phyloP scores from a whole-genome alignment of 306 rosid species.

The Glycine soja region DNA sequence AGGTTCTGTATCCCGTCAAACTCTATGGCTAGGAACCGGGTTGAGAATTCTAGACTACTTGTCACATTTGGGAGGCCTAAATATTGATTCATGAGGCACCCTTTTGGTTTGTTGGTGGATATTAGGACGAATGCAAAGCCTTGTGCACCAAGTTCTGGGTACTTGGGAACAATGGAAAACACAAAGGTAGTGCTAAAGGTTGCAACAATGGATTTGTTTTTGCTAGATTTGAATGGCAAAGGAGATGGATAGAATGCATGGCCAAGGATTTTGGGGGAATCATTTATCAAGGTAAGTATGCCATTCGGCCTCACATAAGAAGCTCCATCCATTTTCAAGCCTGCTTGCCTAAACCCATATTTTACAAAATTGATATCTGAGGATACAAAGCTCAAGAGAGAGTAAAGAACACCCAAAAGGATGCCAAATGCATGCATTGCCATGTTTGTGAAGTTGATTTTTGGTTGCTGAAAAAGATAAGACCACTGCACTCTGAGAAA shows the following conservation, averaged over 20 bases:
- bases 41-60: slow-evolving; percentile 15
- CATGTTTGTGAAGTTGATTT: slow-evolving; percentile 36
- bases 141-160: slow-evolving; percentile 44
- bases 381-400: background rate
- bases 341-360: slow-evolving; percentile 35
- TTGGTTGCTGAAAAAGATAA: background rate
- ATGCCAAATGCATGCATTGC: slow-evolving; percentile 33
- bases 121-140: slow-evolving; percentile 47
- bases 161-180: slow-evolving; percentile 45
- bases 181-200: slow-evolving; percentile 47
- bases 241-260: slow-evolving; percentile 50
- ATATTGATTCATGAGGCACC: slow-evolving; percentile 43
- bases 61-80: slow-evolving; percentile 51
- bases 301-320: slow-evolving; percentile 40
- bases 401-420: slow-evolving; percentile 31
- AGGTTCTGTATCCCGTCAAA: slow-evolving; percentile 45
- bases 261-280: slow-evolving; percentile 42
- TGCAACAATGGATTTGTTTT: slow-evolving; percentile 27
- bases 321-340: slow-evolving; percentile 39
- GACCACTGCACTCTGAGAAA: background rate
- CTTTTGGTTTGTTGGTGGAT: slow-evolving; percentile 31
- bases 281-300: slow-evolving; percentile 34
- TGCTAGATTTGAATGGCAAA: slow-evolving; percentile 35
- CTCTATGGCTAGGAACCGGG: slow-evolving; percentile 38
- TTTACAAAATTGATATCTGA: slow-evolving; percentile 29